Base-by-base conservation (phyloP, 164 flowering plant species). In the Sedum album region DNA sequence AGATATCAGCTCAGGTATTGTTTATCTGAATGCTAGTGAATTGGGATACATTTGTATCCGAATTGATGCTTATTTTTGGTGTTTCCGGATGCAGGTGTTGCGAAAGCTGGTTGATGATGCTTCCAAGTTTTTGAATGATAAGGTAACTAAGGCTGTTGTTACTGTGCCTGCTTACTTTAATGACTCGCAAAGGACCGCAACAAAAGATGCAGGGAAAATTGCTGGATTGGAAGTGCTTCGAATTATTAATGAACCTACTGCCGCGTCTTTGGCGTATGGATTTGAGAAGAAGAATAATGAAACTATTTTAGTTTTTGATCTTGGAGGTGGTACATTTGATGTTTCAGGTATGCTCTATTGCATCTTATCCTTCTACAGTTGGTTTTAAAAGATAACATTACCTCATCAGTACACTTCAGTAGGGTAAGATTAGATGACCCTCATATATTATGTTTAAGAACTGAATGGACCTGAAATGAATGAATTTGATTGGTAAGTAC, bases 91-190 rank as follows among this genome's bases (percentile, higher is more conserved):
- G 28, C 64, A 93, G 98, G 95, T 93, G n/a, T 78, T 93, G 83
- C 85, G 98, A 20, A 93, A 93, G 82, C 96, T 93, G 70, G 95
- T 88, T 30, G 96, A 92, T 79, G 98, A 92, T 80, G 98, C 98
- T 18, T 92, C 98, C 0, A 92, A 90, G 79, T 92, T 93, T 73
- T 79, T 93, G 80, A 93, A 87, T 67, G 93, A 93, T 63, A 88
- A 86, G 72, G 96, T 93, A 2, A 83, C 91, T 2, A 93, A 90
- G 75, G 96, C 98, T n/a, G 98, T 93, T 17, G 92, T 93, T 11
- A 92, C 98, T 0, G 98, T 92, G 20, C 98, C 98, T 48, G 98
- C 98, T 2, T 92, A 92, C 81, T 92, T 92, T 74, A 92, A 92
- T 81, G 98, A 92, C 69, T 90, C 98, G 1, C 98, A 92, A 70